Evolutionary conservation across 345 rosid genomes (phyloP), one percentile per base, ranked within the genome.

Genomic region (Citrus cavaleriei): DNA sequence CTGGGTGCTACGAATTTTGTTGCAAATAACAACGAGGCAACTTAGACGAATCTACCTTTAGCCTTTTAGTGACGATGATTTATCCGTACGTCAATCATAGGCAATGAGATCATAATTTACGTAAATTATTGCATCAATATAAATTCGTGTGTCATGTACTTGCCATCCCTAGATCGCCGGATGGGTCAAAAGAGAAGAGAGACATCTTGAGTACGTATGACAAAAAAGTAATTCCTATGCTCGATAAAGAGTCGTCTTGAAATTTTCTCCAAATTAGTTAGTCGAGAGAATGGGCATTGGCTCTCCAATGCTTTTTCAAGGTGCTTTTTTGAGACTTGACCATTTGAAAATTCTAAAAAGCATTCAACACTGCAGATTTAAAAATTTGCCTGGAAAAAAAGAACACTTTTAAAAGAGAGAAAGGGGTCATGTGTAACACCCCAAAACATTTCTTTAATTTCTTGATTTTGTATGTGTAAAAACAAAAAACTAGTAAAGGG

Each of bases 181-280:
- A 70, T 59, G 74, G 72, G 86, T 84, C 84, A 84, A 84, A 84
- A 81, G 82, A 66, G 64, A 81, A 13, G 80, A 40, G 64, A 73
- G 75, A 84, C 87, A 84, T 76, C 68, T 81, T 81, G 83, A 81
- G 77, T 76, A 40, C 62, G 76, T 30, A 74, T 76, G 66, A 77
- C 46, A 21, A 62, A 79, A 70, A 81, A 75, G 84, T 64, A 76
- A 75, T 72, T 73, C 83, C 79, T 72, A 73, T 84, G 83, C 83
- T 84, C 83, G 81, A 84, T 84, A 81, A 81, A 84, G 84, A 84
- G 84, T 61, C 77, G 58, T 75, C 57, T 64, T 55, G 6, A 42
- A 55, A 66, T 72, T 61, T 27, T 40, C n/a, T 67, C 58, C 7
- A n/a, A 35, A 2, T 16, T 73, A 14, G 57, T 69, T 74, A 28